These are phyloP conservation scores for Pseudogymnoascus sp. DNA, from an alignment of 2,329 filamentous ascomycete species.

Conservation along the genomic window DNA sequence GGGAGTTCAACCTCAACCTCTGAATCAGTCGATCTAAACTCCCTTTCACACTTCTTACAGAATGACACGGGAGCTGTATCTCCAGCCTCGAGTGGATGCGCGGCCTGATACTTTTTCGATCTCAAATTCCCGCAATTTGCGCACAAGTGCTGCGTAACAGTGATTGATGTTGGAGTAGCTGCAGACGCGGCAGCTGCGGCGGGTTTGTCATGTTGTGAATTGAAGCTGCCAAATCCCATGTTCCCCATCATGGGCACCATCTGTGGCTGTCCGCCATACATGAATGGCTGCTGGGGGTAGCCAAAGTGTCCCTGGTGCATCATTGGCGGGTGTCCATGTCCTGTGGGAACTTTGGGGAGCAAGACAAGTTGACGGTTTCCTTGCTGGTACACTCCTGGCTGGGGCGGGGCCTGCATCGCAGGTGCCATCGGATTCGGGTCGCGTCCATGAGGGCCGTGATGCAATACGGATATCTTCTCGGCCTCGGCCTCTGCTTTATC, in stretches of 20 bases:
- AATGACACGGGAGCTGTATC: constrained; percentile 2
- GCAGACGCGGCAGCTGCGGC: not conserved
- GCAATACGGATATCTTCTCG: not conserved
- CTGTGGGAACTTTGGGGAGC: constrained; percentile 3
- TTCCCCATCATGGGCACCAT: not conserved
- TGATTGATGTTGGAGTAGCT: not conserved
- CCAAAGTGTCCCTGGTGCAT: not conserved
- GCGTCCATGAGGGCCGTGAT: not conserved
- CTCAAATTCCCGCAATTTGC: constrained; percentile 8
- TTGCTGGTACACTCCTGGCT: constrained; percentile 6
- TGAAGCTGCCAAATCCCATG: constrained; percentile 2
- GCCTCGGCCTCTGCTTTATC: not conserved
- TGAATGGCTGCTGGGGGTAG: not conserved
- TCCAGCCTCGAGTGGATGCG: not conserved
- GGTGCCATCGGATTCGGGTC: not conserved
- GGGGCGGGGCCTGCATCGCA: not conserved
- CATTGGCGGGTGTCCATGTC: not conserved
- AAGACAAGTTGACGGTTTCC: constrained; percentile 4
- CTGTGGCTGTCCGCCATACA: constrained; percentile 2
- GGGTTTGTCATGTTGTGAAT: not conserved
- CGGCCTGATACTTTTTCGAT: constrained; percentile 1
- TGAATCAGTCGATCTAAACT: constrained; percentile 4
- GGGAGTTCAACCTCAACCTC: not conserved
- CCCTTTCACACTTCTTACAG: constrained; percentile 3
- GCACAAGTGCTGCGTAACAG: constrained; percentile 2